Percentiles rank a stretch among this genome's conserved stretches.
phyloP scores from a whole-genome alignment of 768 basidiomycete species.

The Agaricus subrufescens region DNA sequence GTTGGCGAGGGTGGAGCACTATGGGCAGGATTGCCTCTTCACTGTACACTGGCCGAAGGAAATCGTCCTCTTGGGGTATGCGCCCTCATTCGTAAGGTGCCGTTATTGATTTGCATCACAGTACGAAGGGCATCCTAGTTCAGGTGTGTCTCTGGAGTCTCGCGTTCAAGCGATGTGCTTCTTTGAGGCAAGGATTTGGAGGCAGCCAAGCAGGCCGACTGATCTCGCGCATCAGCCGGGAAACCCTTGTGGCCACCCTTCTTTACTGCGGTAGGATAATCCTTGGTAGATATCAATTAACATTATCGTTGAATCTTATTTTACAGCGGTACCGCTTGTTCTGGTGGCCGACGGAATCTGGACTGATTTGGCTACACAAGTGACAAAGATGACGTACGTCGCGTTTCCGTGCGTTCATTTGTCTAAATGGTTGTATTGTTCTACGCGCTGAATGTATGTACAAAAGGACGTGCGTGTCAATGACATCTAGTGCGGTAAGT shows the following conservation, averaged over 20 bases:
- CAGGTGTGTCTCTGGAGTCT: neutral
- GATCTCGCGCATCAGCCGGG: neutral
- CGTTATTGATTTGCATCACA: neutral
- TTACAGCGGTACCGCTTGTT: neutral
- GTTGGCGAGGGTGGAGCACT: neutral
- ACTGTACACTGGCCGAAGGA: neutral
- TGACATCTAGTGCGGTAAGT: conserved; percentile 11
- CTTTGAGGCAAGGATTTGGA: neutral
- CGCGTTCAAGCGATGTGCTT: neutral
- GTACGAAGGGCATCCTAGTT: neutral
- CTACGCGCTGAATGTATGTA: neutral
- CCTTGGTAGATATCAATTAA: neutral
- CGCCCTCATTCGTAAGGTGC: neutral
- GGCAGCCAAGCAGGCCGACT: neutral
- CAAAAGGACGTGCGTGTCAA: conserved; percentile 3
- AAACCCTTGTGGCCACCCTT: neutral
- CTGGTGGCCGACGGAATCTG: neutral
- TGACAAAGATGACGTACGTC: neutral
- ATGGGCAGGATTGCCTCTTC: neutral
- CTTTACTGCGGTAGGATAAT: neutral
- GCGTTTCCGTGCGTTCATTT: conserved; percentile 10
- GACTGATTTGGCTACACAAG: neutral
- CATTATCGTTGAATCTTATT: neutral
- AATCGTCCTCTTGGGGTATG: neutral
- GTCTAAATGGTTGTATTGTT: neutral